These are phyloP conservation scores for Grosmannia clavigera DNA, from an alignment of 2,329 filamentous ascomycete genomes.

Conservation along the genomic window DNA sequence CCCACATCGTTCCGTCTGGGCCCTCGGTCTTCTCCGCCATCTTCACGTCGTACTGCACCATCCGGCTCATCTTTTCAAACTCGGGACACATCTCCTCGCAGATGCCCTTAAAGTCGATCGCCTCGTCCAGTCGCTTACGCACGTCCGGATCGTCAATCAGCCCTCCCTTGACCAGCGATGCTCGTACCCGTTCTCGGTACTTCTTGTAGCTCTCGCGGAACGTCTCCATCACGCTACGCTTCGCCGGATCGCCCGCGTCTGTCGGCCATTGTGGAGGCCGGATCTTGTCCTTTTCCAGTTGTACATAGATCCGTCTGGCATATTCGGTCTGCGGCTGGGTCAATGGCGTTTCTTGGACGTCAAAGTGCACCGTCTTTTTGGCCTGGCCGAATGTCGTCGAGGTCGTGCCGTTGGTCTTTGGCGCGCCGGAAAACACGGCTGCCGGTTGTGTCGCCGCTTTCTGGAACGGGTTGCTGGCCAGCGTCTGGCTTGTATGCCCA, in stretches of 20 bases:
- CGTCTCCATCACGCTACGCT: slow-evolving; percentile 37
- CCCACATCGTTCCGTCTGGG: slow-evolving; percentile 27
- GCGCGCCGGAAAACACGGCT: neutral
- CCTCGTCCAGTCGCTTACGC: slow-evolving; percentile 48
- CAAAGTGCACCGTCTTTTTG: neutral
- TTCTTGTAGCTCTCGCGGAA: slow-evolving; percentile 43
- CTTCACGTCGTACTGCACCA: slow-evolving; percentile 47
- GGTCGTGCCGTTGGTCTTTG: neutral
- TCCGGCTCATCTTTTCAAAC: slow-evolving; percentile 51
- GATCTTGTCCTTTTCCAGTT: slow-evolving; percentile 42
- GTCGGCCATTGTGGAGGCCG: slow-evolving; percentile 41
- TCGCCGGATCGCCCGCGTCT: slow-evolving; percentile 38
- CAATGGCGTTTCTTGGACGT: neutral
- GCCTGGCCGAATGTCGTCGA: neutral
- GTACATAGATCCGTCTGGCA: slow-evolving; percentile 37
- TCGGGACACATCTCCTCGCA: slow-evolving; percentile 60
- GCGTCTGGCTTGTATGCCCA: neutral
- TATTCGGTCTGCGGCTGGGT: slow-evolving; percentile 17
- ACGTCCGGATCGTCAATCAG: slow-evolving; percentile 54
- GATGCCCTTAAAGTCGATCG: slow-evolving; percentile 54
- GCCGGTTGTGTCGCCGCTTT: neutral
- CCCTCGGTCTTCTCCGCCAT: slow-evolving; percentile 38
- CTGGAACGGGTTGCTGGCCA: neutral
- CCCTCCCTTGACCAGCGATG: slow-evolving; percentile 43
- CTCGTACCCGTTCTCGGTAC: slow-evolving; percentile 44